phyloP scores from a whole-genome alignment of 116 monocot genomes.

The Dioscorea cayenensis region DNA sequence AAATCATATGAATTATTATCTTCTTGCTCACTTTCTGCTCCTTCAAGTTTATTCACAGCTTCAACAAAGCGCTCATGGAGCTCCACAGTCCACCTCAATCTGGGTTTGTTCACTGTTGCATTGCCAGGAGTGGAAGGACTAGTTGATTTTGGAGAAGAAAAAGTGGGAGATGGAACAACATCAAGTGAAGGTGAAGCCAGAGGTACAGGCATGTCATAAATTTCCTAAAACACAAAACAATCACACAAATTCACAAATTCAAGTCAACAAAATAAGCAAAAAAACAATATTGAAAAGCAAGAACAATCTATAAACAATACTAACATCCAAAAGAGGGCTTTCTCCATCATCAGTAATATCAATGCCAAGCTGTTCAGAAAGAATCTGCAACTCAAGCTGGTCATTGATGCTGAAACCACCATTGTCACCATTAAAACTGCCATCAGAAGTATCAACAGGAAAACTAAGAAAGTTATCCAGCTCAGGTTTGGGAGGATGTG shows the following conservation, averaged over 20 bases:
- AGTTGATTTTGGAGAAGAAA: slow-evolving; percentile 8
- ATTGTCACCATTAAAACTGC: slow-evolving; percentile 30
- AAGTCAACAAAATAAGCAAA: neutral
- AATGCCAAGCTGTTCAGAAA: slow-evolving; percentile 93
- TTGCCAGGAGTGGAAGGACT: slow-evolving; percentile 22
- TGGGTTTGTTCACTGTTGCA: slow-evolving; percentile 50
- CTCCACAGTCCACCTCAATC: slow-evolving; percentile 83
- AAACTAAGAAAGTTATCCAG: slow-evolving; percentile 55
- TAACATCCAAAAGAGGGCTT: slow-evolving; percentile 75
- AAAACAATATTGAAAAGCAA: too few relatives aligned
- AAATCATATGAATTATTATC: neutral
- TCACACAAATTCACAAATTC: neutral
- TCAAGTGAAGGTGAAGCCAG: slow-evolving; percentile 8
- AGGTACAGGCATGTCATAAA: slow-evolving; percentile 49
- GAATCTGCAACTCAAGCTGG: slow-evolving; percentile 69
- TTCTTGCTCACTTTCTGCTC: slow-evolving; percentile 68
- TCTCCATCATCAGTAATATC: slow-evolving; percentile 72
- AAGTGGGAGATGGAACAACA: slow-evolving; percentile 14
- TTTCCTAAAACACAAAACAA: slow-evolving; percentile 42
- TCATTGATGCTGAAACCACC: slow-evolving; percentile 29
- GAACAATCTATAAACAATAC: slow-evolving; percentile 7
- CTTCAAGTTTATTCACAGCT: slow-evolving; percentile 84
- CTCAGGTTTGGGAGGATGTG: slow-evolving; percentile 49
- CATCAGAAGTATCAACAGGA: slow-evolving; percentile 49
- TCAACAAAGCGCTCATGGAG: slow-evolving; percentile 85